Evolutionary conservation across 139 green algal species (phyloP).

Genomic region (Chlorella sorokiniana): DNA sequence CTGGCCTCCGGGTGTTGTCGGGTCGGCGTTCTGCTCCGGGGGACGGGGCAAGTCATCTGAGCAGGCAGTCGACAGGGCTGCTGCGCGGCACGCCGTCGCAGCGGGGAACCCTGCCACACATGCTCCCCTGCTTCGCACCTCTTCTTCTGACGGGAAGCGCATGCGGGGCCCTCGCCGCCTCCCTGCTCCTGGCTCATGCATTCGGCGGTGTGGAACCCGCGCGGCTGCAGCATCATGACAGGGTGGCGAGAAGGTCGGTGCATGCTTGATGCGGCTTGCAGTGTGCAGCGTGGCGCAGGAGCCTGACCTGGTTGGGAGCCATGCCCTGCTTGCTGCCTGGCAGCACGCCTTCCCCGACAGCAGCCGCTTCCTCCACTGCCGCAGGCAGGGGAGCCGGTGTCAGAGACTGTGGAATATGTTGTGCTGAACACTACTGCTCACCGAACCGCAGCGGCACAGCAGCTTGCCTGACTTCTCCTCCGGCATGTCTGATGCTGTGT

Average conservation of each 20-base stretch:
- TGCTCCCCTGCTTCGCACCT: neutral
- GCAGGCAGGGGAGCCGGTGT: neutral
- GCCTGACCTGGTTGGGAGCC: neutral
- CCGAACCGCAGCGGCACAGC: neutral
- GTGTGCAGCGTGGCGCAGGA: neutral
- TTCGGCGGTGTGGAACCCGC: neutral
- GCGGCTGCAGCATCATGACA: neutral
- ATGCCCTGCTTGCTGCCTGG: neutral
- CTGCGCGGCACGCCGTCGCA: no score
- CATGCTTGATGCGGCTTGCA: neutral
- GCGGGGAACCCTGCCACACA: no score
- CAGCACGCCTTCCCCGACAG: neutral
- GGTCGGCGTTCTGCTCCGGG: neutral
- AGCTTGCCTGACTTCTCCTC: neutral
- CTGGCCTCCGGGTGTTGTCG: neutral
- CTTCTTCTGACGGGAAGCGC: no score
- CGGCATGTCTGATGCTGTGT: neutral
- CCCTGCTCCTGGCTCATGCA: neutral
- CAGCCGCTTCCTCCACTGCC: constrained; percentile 16
- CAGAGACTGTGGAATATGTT: neutral
- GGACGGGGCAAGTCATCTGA: neutral
- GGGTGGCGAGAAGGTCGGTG: neutral
- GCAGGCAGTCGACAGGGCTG: no score
- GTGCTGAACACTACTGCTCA: no score
- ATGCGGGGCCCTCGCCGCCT: no score